Conservation (phyloP, 495 filamentous ascomycete species). For the Geopyxis carbonaria region DNA sequence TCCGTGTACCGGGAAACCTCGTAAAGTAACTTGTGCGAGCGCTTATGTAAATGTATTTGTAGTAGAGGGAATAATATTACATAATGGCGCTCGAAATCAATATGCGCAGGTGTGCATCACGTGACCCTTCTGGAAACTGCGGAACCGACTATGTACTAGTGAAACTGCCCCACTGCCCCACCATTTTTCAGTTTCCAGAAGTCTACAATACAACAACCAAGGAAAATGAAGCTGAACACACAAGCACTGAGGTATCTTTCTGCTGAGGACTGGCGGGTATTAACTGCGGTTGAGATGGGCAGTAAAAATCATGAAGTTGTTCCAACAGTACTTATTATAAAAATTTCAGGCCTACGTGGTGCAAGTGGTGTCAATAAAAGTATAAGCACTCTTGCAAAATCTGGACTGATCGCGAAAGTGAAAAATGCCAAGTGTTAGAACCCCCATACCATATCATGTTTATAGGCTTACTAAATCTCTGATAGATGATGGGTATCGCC, state of each 20-base stretch:
- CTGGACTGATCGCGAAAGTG: conserved; percentile 74
- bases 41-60: no score
- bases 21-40: no score
- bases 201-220: conserved; percentile 2
- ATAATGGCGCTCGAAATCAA: no score
- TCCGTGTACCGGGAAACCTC: no score
- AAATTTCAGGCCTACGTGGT: conserved; percentile 63
- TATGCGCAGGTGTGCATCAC: no score
- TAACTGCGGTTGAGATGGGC: conserved; percentile 82
- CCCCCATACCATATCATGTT: no score
- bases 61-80: no score
- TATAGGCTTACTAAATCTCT: no score
- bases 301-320: conserved; percentile 95
- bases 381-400: conserved; percentile 82
- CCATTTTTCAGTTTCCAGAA: no score
- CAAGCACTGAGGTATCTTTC: conserved; percentile 82
- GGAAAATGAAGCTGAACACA: conserved; percentile 78
- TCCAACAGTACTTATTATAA: conserved; percentile 71
- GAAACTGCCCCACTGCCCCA: no score
- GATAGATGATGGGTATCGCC: conserved; percentile 85
- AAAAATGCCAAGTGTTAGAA: conserved; percentile 75
- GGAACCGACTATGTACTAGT: no score
- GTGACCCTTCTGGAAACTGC: no score
- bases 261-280: conserved; percentile 82
- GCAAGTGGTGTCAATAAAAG: conserved; percentile 69